A percentile compares a stretch with the other conserved stretches of the same genome.
These are phyloP conservation scores for Serendipita indica DNA, from an alignment of 768 basidiomycete species.

Conservation along the genomic window DNA sequence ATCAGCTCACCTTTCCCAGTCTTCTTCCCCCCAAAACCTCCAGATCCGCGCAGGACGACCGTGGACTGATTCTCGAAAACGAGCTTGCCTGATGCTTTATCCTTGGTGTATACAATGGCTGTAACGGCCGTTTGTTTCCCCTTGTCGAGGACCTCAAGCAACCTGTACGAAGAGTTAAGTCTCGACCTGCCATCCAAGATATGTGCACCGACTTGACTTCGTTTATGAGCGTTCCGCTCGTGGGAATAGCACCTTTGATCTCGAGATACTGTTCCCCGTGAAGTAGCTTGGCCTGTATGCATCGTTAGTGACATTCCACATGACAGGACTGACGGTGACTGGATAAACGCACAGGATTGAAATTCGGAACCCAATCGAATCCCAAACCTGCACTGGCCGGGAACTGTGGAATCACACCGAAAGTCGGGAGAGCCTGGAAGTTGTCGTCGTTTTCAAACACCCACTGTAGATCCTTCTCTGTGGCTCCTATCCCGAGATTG, in stretches of 20 bases:
- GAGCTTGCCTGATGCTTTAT: constrained; percentile 59
- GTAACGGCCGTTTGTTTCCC: constrained; percentile 92
- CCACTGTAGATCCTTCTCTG: constrained; percentile 83
- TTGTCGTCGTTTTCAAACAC: constrained; percentile 78
- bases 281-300: constrained; percentile 77
- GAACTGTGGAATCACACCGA: constrained; percentile 91
- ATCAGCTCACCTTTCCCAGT: constrained; percentile 48
- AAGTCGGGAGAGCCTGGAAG: constrained; percentile 80
- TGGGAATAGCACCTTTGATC: constrained; percentile 77
- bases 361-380: constrained; percentile 86
- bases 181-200: not conserved
- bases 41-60: constrained; percentile 80
- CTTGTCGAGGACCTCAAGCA: constrained; percentile 74
- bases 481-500: constrained; percentile 90
- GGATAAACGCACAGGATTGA: constrained; percentile 71
- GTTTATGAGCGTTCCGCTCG: constrained; percentile 63
- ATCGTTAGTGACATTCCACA: not conserved
- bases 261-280: constrained; percentile 94
- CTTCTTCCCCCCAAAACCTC: constrained; percentile 93
- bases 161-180: constrained; percentile 25
- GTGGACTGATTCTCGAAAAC: constrained; percentile 91
- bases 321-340: too few relatives aligned
- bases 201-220: constrained; percentile 41
- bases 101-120: constrained; percentile 58
- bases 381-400: constrained; percentile 47